Conservation (phyloP, 2,329 filamentous ascomycete species). For the Corinectria fuckeliana region DNA sequence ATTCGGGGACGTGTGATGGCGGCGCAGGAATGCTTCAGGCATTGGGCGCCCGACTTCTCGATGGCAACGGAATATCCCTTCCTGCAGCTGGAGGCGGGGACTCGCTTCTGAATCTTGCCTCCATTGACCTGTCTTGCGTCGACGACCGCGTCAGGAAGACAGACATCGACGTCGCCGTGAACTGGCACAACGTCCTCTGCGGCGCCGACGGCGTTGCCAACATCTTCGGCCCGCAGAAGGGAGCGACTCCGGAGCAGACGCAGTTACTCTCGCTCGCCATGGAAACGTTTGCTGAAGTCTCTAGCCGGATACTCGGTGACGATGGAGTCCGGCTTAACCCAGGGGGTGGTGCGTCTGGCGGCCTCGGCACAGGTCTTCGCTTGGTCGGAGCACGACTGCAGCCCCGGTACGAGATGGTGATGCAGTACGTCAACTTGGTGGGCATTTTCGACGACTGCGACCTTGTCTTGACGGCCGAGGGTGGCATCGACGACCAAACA, state of each 20-base stretch:
- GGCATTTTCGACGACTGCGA: constrained; percentile 54
- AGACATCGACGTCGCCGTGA: constrained; percentile 57
- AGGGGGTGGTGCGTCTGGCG: constrained; percentile 59
- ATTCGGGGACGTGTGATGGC: constrained; percentile 61
- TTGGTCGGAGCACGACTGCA: constrained; percentile 54
- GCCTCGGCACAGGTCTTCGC: constrained; percentile 57
- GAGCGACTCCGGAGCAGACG: constrained; percentile 51
- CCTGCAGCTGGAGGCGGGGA: constrained; percentile 50
- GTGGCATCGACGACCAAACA: constrained; percentile 58
- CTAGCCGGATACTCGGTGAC: constrained; percentile 42
- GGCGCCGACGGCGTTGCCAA: constrained; percentile 55
- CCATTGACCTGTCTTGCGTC: constrained; percentile 47
- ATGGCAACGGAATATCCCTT: constrained; percentile 45
- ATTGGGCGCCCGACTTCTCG: constrained; percentile 53
- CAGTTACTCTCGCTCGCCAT: constrained; percentile 50
- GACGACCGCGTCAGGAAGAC: constrained; percentile 36
- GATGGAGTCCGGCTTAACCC: constrained; percentile 46
- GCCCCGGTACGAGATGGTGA: constrained; percentile 56
- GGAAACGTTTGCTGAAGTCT: constrained; percentile 48
- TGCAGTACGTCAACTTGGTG: constrained; percentile 56
- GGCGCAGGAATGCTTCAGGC: constrained; percentile 62
- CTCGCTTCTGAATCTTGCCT: constrained; percentile 45
- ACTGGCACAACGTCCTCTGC: constrained; percentile 58
- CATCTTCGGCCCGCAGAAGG: constrained; percentile 60
- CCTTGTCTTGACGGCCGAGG: constrained; percentile 60